phyloP scores from a whole-genome alignment of 169 alveolate species.

The Eimeria praecox region DNA sequence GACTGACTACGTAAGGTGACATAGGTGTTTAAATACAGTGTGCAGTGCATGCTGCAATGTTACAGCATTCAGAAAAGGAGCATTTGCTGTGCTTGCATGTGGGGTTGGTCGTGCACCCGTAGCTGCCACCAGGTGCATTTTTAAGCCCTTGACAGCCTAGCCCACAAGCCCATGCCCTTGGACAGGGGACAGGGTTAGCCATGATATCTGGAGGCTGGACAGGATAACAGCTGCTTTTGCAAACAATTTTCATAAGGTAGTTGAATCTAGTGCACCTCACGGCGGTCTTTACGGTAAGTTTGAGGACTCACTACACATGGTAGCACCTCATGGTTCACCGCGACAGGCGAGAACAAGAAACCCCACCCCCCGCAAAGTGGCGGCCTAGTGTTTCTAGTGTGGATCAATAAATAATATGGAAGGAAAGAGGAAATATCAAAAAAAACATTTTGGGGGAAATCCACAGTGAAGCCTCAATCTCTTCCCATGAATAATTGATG shows the following conservation, averaged over 20 bases:
- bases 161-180: background rate
- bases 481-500: no score
- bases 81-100: background rate
- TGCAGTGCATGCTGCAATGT: no score
- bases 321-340: background rate
- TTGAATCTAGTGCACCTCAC: background rate
- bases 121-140: background rate
- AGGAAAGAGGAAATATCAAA: no score
- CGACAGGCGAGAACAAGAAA: background rate
- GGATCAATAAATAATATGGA: no score
- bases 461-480: no score
- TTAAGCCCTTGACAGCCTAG: background rate
- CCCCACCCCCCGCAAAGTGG: no score
- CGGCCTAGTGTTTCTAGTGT: no score
- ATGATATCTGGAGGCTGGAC: background rate
- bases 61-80: no score
- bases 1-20: no score
- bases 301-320: background rate
- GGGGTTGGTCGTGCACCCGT: background rate
- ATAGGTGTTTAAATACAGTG: no score
- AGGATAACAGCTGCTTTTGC: background rate
- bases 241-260: background rate
- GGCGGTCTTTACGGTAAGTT: background rate
- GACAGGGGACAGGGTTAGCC: background rate
- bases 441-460: no score